Conservation (phyloP, 805 yeast genomes). For the Wickerhamomyces mucosus region DNA sequence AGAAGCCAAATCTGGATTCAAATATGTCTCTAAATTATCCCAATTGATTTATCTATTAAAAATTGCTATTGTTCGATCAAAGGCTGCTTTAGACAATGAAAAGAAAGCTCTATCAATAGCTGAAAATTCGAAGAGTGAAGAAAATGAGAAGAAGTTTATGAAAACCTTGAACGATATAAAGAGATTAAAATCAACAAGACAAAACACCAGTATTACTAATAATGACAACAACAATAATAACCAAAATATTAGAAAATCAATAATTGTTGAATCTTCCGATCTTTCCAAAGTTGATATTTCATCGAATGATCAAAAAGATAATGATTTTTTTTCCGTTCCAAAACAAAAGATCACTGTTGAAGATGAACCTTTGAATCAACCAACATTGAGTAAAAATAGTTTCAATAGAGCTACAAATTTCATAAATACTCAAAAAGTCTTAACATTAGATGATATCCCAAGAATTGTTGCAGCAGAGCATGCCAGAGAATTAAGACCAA, state of each 20-base stretch:
- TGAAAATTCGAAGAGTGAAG: constrained; percentile 10
- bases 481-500: constrained; percentile 87
- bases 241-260: constrained; percentile 45
- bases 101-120: constrained; percentile 4
- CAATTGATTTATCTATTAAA: constrained; percentile 73
- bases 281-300: constrained; percentile 5
- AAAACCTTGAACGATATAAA: constrained; percentile 70
- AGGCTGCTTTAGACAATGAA: constrained; percentile 43
- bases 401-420: constrained; percentile 63
- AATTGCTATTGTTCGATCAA: constrained; percentile 75
- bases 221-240: constrained; percentile 40
- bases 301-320: constrained; percentile 1
- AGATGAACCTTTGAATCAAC: constrained; percentile 36
- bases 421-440: constrained; percentile 69
- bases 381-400: constrained; percentile 35
- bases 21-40: constrained; percentile 51
- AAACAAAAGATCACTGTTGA: constrained; percentile 20
- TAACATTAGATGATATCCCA: constrained; percentile 93
- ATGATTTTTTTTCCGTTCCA: constrained; percentile 12
- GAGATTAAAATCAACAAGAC: constrained; percentile 63
- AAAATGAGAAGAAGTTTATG: constrained; percentile 43
- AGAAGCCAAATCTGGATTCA: constrained; percentile 45
- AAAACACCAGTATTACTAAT: constrained; percentile 43
- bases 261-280: constrained; percentile 39
- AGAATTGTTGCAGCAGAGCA: constrained; percentile 96